Base-by-base conservation (phyloP, 805 yeast species). In the Saturnispora hagleri region DNA sequence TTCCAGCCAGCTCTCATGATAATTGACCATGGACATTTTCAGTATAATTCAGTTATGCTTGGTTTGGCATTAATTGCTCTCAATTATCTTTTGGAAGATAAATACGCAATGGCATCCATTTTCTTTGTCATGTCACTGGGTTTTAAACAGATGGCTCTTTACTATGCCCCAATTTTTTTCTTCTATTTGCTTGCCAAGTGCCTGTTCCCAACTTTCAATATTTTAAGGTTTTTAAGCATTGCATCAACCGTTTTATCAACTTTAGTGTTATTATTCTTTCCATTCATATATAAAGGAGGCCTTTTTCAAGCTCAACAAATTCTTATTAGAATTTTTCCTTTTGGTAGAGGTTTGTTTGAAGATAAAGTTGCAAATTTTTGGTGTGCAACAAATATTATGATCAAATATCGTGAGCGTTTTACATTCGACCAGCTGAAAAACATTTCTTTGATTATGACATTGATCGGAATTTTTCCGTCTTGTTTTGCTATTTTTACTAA, bases 21-120 rank as follows among this genome's bases (percentile, higher is more conserved):
- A 52, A 82, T 93, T 46, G 99, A 93, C 64, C 97, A 93, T 67
- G 99, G 99, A 6, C 99, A 93, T 69, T 93, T 93, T 70, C 99
- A 95, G 69, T 91, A 81, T 69, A 95, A 93, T 61, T 79, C 89
- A 0, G 95, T 93, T 26, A 91, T 93, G 98, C 76, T 93, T 35
- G 99, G 99, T 0, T 71, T 91, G 17, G 75, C 91, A 5, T 72
- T 89, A 27, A 70, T 81, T 50, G 75, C 95, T 0, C 69, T 93
- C 43, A 79, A 77, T 50, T 82, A 81, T 55, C 71, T 91, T 36
- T 62, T 84, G 33, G 76, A 80, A 53, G 86, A 81, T 31, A 80
- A 81, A 60, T 75, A 80, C 51, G 74, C 82, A 9, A 58, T 81
- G 10, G 91, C 95, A 0, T 81, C 96, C 4, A 66, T 86, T 1